These are phyloP conservation scores for Gossypium ekmanianum DNA, from an alignment of 345 rosid genomes.

Conservation along the genomic window DNA sequence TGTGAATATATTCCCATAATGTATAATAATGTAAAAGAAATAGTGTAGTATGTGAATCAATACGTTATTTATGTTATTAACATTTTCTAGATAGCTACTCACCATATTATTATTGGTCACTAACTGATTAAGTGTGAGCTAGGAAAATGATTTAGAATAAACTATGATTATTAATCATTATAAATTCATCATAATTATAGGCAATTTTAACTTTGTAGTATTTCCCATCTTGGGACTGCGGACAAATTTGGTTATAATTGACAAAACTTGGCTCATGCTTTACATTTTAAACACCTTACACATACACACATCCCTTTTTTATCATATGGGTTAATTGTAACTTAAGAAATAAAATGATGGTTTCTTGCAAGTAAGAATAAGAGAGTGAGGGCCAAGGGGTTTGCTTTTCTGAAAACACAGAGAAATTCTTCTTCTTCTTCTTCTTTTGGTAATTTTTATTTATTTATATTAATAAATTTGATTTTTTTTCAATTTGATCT, in stretches of 20 bases:
- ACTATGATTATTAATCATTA: background rate
- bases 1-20: too few relatives aligned
- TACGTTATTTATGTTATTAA: background rate
- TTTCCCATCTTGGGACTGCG: background rate
- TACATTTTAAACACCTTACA: background rate
- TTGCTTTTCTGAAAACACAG: background rate
- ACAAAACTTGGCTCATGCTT: background rate
- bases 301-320: background rate
- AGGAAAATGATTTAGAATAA: background rate
- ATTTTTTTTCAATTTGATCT: too few relatives aligned
- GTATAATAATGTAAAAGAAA: too few relatives aligned
- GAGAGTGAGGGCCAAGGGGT: background rate
- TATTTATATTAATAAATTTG: too few relatives aligned
- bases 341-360: background rate
- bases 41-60: too few relatives aligned
- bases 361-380: too few relatives aligned
- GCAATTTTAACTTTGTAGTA: background rate
- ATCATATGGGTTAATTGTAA: background rate
- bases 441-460: background rate
- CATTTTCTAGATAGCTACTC: background rate
- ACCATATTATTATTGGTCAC: background rate
- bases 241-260: background rate
- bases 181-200: background rate
- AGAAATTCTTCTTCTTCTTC: background rate
- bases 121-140: background rate